Base-by-base conservation (phyloP, 371 early-diverging fungal species). In the Zychaea mexicana region DNA sequence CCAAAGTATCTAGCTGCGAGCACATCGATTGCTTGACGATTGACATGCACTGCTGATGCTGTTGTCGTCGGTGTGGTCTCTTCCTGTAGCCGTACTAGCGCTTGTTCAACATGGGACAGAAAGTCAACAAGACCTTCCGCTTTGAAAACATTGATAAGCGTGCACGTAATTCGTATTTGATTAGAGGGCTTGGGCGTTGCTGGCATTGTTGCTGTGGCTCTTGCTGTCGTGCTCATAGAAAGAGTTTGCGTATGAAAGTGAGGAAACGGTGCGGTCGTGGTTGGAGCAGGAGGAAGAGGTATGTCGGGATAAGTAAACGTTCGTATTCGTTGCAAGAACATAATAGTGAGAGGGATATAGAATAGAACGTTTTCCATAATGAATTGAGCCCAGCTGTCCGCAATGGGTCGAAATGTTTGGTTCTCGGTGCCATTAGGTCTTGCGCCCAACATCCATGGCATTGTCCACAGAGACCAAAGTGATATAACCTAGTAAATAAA, bases 391-490 rank as follows among this genome's bases (percentile, higher is more conserved):
- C 74, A 79, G 3, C 73, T 71, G 3, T 64, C 58, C 21, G 56
- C 32, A 12, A 70, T 57, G 0, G 72, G 70, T 15, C 26, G 26
- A 26, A 61, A 61, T 2, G 30, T 39, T 0, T 60, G n/a, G 0
- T 42, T 39, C 19, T 62, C 60, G 2, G 45, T 33, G 4, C 56
- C 55, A 26, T 32, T 27, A 9, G 64, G 58, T 0, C 15, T 26
- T 5, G 42, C 15, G 19, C 74, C 74, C 4, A 67, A 52, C 31
- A 24, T 56, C 79, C 79, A 79, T 1, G 79, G 72, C 5, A 68
- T 61, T 27, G 72, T 70, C 79, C 79, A 79, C 2, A 71, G 17
- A 1, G 61, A 26, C 79, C 79, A 79, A 2, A 79, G 42, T 13
- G 69, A 64, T 0, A 76, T 57, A 13, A 71, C 65, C 60, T 61